Percentiles rank a stretch among this genome's conserved stretches.
phyloP scores from a whole-genome alignment of 345 rosid species.

The Crucihimalaya himalaica region DNA sequence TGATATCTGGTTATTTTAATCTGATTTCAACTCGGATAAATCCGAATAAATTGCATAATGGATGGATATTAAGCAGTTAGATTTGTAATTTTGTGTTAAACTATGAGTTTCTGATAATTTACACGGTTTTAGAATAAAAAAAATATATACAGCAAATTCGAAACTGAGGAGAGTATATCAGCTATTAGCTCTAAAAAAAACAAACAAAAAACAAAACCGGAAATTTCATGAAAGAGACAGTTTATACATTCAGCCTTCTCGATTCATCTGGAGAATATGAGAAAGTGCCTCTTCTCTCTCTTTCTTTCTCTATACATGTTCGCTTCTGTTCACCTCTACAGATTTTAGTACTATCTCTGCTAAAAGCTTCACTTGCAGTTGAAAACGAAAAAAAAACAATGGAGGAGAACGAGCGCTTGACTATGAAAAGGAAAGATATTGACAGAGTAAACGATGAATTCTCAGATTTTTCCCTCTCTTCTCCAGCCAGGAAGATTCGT shows the following conservation, averaged over 20 bases:
- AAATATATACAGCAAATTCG: too few relatives aligned
- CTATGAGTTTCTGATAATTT: too few relatives aligned
- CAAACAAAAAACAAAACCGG: not conserved
- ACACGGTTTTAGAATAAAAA: too few relatives aligned
- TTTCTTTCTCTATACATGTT: not conserved
- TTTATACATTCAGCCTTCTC: not conserved
- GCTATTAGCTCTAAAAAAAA: too few relatives aligned
- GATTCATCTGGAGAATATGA: constrained; percentile 1
- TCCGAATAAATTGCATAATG: too few relatives aligned
- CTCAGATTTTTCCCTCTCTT: constrained; percentile 75
- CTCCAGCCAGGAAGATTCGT: constrained; percentile 80
- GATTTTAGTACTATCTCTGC: not conserved
- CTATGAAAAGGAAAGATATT: constrained; percentile 58
- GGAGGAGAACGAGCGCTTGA: constrained; percentile 3
- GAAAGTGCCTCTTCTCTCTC: not conserved
- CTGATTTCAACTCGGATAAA: too few relatives aligned
- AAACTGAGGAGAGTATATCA: too few relatives aligned
- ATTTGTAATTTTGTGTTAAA: too few relatives aligned
- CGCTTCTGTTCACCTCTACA: not conserved
- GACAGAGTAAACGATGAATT: constrained; percentile 71
- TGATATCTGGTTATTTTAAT: too few relatives aligned
- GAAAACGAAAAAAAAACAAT: not conserved
- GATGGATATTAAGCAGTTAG: too few relatives aligned
- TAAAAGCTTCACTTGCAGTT: not conserved
- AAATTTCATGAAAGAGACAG: not conserved